These are phyloP conservation scores for Pulveroboletus sp. DNA, from an alignment of 768 basidiomycete genomes.

Conservation along the genomic window DNA sequence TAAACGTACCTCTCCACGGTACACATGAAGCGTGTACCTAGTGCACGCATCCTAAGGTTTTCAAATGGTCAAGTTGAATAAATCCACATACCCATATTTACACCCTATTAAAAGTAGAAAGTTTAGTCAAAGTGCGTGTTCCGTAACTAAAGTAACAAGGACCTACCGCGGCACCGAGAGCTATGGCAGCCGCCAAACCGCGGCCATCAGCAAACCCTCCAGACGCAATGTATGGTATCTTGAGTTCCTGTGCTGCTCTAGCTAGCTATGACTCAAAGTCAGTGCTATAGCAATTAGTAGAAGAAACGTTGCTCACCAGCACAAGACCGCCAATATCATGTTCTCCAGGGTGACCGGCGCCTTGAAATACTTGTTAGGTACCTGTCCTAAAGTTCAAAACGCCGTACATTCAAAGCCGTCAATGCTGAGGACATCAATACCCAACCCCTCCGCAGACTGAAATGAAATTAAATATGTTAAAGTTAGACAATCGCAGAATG, in stretches of 20 bases:
- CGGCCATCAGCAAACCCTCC: conserved; percentile 88
- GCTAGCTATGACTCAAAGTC: conserved; percentile 58
- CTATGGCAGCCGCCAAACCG: conserved; percentile 77
- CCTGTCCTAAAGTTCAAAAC: not conserved
- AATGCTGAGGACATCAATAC: conserved; percentile 86
- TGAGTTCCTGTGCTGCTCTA: conserved; percentile 79
- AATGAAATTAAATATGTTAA: not conserved
- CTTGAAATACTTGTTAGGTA: conserved; percentile 36
- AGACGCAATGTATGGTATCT: conserved; percentile 84
- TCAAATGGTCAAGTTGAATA: not conserved
- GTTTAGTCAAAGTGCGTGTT: not conserved
- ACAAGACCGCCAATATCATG: conserved; percentile 90
- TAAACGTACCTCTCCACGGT: conserved; percentile 69
- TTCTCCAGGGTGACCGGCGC: conserved; percentile 93
- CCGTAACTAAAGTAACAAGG: not conserved
- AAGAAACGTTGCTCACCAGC: conserved; percentile 45
- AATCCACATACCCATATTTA: conserved; percentile 65
- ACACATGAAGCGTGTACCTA: conserved; percentile 86
- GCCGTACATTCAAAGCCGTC: conserved; percentile 86
- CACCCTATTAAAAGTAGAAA: conserved; percentile 48
- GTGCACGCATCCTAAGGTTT: not conserved
- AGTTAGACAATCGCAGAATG: conserved; percentile 5
- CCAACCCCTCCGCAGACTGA: conserved; percentile 65
- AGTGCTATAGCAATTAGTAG: not conserved
- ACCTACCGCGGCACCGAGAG: conserved; percentile 77